Evolutionary conservation across 805 yeast species (phyloP), one percentile per base, ranked within the genome.

Genomic region (Debaryomyces castellii): DNA sequence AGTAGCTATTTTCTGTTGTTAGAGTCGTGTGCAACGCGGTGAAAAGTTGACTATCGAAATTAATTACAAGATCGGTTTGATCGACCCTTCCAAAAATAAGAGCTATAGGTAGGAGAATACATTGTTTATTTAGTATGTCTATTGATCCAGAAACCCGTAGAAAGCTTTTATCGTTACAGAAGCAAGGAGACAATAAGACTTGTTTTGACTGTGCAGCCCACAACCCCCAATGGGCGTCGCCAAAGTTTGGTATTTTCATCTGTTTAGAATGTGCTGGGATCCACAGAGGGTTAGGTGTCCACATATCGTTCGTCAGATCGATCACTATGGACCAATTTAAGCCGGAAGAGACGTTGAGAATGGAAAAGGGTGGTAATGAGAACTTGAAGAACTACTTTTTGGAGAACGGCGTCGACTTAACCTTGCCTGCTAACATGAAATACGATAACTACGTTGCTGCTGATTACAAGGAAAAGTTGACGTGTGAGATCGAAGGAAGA

Each of bases 151-250:
- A 89, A 57, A 85, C 88, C 48, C 86, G 96, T 65, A 83, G 96
- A 62, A 83, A 85, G 62, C 74, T 88, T 34, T 60, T 72, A 54
- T 82, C 82, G 36, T 70, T 92, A 49, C 98, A 92, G 61, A 89
- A 89, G 62, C 73, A 74, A 39, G 96, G 92, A 22, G 85, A 74
- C 11, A 63, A 63, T 48, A 89, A 86, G 71, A 84, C 81, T 64
- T 94, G 99, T 68, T 86, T 89, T 65, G 99, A 94, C 65, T 94
- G 99, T 68, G 77, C 73, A 32, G 96, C 97, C 1, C 96, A 96
- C 48, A 92, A 91, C 63, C 99, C 99, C 8, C 99, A 94, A 66
- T 94, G 99, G 99, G 97, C 98, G 1, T 89, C 97, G 11, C 98
- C 98, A 30, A 94, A 94, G 67, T 90, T 92, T 69, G 99, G 99